These are phyloP conservation scores for Candida chilensis DNA, from an alignment of 805 yeast genomes.

Conservation along the genomic window DNA sequence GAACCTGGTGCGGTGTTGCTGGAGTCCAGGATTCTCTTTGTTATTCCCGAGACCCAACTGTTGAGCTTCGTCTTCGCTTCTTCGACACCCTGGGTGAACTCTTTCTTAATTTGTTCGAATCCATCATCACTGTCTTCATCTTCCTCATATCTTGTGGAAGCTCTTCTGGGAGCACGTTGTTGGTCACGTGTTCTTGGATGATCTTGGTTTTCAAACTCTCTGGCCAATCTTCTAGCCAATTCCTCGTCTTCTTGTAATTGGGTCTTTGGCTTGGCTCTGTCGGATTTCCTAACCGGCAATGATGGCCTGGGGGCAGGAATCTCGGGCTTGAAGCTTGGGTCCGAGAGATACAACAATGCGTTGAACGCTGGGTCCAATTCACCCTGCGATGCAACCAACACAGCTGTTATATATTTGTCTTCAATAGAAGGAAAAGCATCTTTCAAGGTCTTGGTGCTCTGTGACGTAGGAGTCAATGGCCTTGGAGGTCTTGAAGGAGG, in stretches of 20 bases:
- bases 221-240: conserved; percentile 73
- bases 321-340: conserved; percentile 53
- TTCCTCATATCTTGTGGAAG: too few relatives aligned
- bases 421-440: conserved; percentile 86
- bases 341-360: conserved; percentile 74
- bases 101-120: conserved; percentile 43
- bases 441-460: conserved; percentile 48
- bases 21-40: conserved; percentile 34
- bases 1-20: conserved; percentile 9
- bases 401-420: conserved; percentile 61
- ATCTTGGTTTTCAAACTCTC: conserved; percentile 39
- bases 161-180: conserved; percentile 9
- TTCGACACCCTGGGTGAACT: conserved; percentile 65
- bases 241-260: conserved; percentile 68
- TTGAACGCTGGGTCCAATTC: conserved; percentile 79
- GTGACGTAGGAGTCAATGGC: conserved; percentile 52
- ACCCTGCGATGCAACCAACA: conserved; percentile 80
- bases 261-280: conserved; percentile 16
- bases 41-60: conserved; percentile 67
- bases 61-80: conserved; percentile 73
- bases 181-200: conserved; percentile 7
- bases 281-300: conserved; percentile 3
- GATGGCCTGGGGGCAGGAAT: conserved; percentile 22
- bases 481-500: conserved; percentile 36
- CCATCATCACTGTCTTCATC: conserved; percentile 11